Conservation (phyloP, 345 rosid genomes). For the Aquilaria malaccensis region DNA sequence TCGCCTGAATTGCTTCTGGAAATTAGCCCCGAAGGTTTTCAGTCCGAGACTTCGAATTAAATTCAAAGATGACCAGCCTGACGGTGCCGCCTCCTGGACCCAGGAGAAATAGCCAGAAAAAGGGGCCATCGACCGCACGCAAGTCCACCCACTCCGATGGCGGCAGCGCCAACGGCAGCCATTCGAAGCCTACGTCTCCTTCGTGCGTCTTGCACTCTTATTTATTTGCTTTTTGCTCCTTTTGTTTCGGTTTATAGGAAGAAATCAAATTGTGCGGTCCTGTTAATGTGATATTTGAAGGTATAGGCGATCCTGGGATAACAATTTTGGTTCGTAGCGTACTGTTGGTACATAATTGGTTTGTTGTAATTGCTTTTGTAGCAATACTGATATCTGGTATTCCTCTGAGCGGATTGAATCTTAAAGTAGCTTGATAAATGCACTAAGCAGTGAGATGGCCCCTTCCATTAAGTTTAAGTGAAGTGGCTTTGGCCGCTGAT, state of each 20-base stretch:
- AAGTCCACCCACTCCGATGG: slow-evolving; percentile 44
- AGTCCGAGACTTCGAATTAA: background rate
- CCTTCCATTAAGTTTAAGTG: too few relatives aligned
- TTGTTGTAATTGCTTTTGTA: too few relatives aligned
- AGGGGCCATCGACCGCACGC: slow-evolving; percentile 41
- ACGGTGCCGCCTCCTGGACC: slow-evolving; percentile 38
- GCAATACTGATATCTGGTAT: too few relatives aligned
- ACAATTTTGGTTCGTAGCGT: background rate
- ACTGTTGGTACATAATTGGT: background rate
- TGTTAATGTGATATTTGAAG: background rate
- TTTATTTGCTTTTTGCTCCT: background rate
- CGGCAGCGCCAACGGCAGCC: slow-evolving; percentile 38
- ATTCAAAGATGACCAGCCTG: slow-evolving; percentile 54
- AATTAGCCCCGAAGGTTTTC: too few relatives aligned
- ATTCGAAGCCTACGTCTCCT: slow-evolving; percentile 71
- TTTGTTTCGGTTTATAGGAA: background rate
- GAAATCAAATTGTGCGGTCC: background rate
- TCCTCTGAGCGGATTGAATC: background rate
- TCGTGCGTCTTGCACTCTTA: slow-evolving; percentile 31
- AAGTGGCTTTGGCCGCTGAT: background rate
- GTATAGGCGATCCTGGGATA: background rate
- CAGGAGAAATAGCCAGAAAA: slow-evolving; percentile 40
- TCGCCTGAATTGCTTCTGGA: too few relatives aligned
- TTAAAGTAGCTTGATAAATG: background rate
- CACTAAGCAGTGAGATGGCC: background rate